Evolutionary conservation across 164 flowering plant genomes (phyloP).

Genomic region (Kingdonia uniflora): DNA sequence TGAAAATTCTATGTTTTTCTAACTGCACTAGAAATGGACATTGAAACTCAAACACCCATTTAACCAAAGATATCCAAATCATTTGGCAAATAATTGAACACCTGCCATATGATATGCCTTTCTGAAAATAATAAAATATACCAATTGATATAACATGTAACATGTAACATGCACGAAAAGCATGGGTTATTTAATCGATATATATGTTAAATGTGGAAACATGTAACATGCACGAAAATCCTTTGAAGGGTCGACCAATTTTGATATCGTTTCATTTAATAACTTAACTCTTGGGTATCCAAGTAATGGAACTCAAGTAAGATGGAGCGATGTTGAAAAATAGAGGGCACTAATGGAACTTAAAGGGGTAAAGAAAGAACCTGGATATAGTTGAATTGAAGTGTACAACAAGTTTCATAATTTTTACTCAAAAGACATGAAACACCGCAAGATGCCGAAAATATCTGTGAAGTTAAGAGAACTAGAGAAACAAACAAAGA

Average conservation of each 20-base stretch:
- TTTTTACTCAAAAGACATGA: constrained; percentile 17
- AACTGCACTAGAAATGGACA: too few relatives aligned
- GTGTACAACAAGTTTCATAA: constrained; percentile 13
- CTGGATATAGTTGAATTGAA: constrained; percentile 27
- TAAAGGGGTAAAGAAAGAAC: constrained; percentile 14
- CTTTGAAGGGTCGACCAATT: constrained; percentile 4
- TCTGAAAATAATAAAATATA: too few relatives aligned
- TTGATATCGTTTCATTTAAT: constrained; percentile 13
- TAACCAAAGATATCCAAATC: too few relatives aligned
- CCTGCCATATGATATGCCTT: too few relatives aligned
- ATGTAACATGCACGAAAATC: constrained; percentile 6
- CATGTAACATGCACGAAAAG: too few relatives aligned
- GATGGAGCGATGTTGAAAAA: constrained; percentile 17
- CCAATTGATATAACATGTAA: too few relatives aligned
- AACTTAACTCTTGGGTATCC: constrained; percentile 13
- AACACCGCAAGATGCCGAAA: constrained; percentile 10
- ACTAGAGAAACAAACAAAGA: constrained; percentile 15
- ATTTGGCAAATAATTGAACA: too few relatives aligned
- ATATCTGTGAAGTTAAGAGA: constrained; percentile 13
- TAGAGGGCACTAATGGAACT: constrained; percentile 13
- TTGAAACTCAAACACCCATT: too few relatives aligned
- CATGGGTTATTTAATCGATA: too few relatives aligned
- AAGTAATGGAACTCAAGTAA: constrained; percentile 13
- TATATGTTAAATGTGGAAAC: constrained; percentile 21
- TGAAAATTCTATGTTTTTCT: too few relatives aligned